Base-by-base conservation (phyloP, 2,329 filamentous ascomycete species). In the Hypoxylon sp. region DNA sequence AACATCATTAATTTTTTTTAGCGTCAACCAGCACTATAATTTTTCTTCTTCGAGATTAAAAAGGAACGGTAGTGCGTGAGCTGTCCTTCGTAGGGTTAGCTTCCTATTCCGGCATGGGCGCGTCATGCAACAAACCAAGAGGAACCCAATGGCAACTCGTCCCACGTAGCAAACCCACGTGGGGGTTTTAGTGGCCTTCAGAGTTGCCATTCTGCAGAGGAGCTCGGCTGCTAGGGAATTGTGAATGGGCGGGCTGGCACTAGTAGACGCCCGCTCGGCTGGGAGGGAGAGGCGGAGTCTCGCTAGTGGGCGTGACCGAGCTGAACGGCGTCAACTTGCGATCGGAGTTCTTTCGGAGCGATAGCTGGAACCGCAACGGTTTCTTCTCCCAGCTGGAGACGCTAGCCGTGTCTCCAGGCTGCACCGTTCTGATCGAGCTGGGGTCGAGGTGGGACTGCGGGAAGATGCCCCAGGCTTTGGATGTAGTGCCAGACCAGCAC, bases 401-500 rank as follows among this genome's bases (percentile, higher is more conserved):
- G 51, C 75, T 78, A 29, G 61, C 73, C 6, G 63, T 57, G 47
- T 76, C 74, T n/a, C 70, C 73, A 1, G 72, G 67, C n/a, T 74
- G 67, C 6, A 72, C 52, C 2, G 72, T 73, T 65, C 70, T 65
- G 52, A 78, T 64, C 46, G 76, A 73, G 39, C 62, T 67, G 2
- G 74, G 76, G 6, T 79, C 77, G 11, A 79, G 71, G 48, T 79
- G 76, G 5, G 77, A 77, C 56, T 76, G 75, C 1, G 77, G 77
- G 67, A 79, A 79, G 37, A 79, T 68, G 13, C 77, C 77, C 72
- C 69, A 75, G 61, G 76, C 74, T 56, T 77, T 79, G 2, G 75
- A 72, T 2, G 76, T 77, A 2, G 74, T 76, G 50, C 77, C 77
- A 1, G 77, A 79, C 76, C 76, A 79, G 65, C 77, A 79, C 77